Evolutionary conservation across 2,329 filamentous ascomycete genomes (phyloP).

Genomic region (Penicillium crustosum): DNA sequence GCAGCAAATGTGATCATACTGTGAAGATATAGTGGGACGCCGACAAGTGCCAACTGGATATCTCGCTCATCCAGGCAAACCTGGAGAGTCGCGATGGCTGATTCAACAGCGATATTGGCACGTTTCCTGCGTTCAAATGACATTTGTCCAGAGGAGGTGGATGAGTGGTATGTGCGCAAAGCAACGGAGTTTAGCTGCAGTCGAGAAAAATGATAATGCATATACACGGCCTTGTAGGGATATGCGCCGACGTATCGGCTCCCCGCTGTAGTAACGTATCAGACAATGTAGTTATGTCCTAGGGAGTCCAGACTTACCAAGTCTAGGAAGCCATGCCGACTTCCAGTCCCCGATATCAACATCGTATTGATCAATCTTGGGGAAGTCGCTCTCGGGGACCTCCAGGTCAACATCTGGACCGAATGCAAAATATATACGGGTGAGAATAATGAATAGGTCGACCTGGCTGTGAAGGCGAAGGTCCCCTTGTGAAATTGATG

Average conservation of each 20-base stretch:
- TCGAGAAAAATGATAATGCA: conserved; percentile 54
- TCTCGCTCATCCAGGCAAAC: conserved; percentile 46
- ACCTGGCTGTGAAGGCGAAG: conserved; percentile 45
- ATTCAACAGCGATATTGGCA: conserved; percentile 47
- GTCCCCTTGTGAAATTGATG: conserved; percentile 35
- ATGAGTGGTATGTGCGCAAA: conserved; percentile 47
- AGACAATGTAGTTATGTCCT: neutral
- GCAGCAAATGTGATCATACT: conserved; percentile 51
- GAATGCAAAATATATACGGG: conserved; percentile 46
- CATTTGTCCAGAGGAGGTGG: conserved; percentile 39
- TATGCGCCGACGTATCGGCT: conserved; percentile 51
- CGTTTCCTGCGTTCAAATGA: conserved; percentile 47
- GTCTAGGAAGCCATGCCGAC: conserved; percentile 36
- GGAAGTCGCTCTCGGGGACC: conserved; percentile 42
- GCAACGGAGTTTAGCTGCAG: conserved; percentile 53
- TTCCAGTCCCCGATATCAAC: conserved; percentile 42
- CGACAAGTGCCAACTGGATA: conserved; percentile 44
- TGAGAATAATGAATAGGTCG: conserved; percentile 46
- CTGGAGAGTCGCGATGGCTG: conserved; percentile 44
- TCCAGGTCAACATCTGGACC: conserved; percentile 46
- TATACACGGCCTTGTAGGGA: conserved; percentile 51
- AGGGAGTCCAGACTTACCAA: conserved; percentile 27
- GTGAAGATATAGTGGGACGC: conserved; percentile 48
- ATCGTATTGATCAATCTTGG: conserved; percentile 44
- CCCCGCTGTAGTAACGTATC: conserved; percentile 34